Percentiles rank a stretch among this genome's conserved stretches.
Evolutionary conservation across 352 stramenopile species (phyloP).

Genomic region (Nothophytophthora sp.): DNA sequence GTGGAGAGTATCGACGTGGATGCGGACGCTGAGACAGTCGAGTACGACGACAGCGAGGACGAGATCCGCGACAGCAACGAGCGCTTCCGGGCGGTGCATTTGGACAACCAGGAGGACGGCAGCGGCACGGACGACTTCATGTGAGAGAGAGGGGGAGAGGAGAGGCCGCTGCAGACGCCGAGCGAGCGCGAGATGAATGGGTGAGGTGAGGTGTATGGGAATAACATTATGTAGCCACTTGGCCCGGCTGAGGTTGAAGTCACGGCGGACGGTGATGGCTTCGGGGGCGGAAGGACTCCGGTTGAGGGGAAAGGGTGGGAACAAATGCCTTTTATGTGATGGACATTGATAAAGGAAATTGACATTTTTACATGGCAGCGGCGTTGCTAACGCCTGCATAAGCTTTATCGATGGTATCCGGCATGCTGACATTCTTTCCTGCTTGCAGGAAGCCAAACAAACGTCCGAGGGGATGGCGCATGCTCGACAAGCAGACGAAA

Average conservation of each 20-base stretch:
- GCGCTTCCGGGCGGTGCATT: conserved; percentile 86
- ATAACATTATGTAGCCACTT: conserved; percentile 39
- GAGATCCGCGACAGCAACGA: conserved; percentile 91
- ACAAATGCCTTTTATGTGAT: conserved; percentile 17
- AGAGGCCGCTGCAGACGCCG: not conserved
- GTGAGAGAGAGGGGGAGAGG: conserved; percentile 31
- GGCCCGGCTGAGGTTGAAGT: conserved; percentile 5
- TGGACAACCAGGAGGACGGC: conserved; percentile 83
- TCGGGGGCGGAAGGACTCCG: conserved; percentile 7
- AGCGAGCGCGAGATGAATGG: not conserved
- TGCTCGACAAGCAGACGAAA: too few relatives aligned
- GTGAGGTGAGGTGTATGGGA: conserved; percentile 1
- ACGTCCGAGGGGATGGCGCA: too few relatives aligned
- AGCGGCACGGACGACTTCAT: conserved; percentile 81
- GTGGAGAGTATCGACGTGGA: conserved; percentile 59
- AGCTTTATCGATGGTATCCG: too few relatives aligned
- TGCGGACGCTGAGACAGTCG: conserved; percentile 81
- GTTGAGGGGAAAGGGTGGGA: conserved; percentile 6
- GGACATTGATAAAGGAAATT: conserved; percentile 40
- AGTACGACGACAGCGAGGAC: conserved; percentile 91
- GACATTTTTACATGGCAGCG: too few relatives aligned
- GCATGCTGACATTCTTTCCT: too few relatives aligned
- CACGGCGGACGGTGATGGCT: conserved; percentile 5
- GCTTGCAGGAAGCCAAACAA: too few relatives aligned
- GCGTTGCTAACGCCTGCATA: too few relatives aligned